These are phyloP conservation scores for Citrus inodora DNA, from an alignment of 345 rosid species.

Conservation along the genomic window DNA sequence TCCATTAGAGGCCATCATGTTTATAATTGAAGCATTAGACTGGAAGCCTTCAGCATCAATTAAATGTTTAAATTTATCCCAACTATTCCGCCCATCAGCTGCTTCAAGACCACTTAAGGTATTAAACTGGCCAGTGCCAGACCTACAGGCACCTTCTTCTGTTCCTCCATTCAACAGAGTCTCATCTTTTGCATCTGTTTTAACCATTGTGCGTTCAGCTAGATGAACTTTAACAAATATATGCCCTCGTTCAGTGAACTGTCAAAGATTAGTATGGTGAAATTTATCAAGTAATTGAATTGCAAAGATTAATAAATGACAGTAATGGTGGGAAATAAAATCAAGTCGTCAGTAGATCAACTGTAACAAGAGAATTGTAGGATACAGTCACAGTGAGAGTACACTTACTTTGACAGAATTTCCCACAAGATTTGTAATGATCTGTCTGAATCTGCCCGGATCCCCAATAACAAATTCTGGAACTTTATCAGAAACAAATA, in stretches of 20 bases:
- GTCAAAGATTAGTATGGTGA: slow-evolving; percentile 20
- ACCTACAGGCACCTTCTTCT: slow-evolving; percentile 30
- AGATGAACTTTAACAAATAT: slow-evolving; percentile 87
- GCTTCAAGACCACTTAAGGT: slow-evolving; percentile 91
- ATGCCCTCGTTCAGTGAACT: slow-evolving; percentile 97
- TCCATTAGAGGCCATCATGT: slow-evolving; percentile 26
- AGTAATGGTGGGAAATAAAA: not conserved
- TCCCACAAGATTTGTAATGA: slow-evolving; percentile 91
- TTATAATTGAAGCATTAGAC: slow-evolving; percentile 27
- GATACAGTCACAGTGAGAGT: not conserved
- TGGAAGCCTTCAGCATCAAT: slow-evolving; percentile 41
- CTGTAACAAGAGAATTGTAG: not conserved
- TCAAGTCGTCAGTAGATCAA: not conserved
- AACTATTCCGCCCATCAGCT: slow-evolving; percentile 77
- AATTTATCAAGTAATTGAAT: not conserved
- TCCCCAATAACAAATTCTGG: slow-evolving; percentile 86
- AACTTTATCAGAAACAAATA: slow-evolving; percentile 83
- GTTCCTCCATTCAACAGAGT: slow-evolving; percentile 47
- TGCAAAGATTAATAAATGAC: not conserved
- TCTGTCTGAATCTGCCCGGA: slow-evolving; percentile 96
- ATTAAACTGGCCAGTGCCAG: slow-evolving; percentile 39
- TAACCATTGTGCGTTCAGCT: slow-evolving; percentile 50
- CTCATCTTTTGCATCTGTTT: slow-evolving; percentile 32
- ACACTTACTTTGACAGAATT: slow-evolving; percentile 89
- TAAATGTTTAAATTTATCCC: slow-evolving; percentile 81